Percentiles rank a stretch among this genome's conserved stretches.
Evolutionary conservation across 176 grass and related monocot genomes (phyloP).

Genomic region (Triticum dicoccoides): DNA sequence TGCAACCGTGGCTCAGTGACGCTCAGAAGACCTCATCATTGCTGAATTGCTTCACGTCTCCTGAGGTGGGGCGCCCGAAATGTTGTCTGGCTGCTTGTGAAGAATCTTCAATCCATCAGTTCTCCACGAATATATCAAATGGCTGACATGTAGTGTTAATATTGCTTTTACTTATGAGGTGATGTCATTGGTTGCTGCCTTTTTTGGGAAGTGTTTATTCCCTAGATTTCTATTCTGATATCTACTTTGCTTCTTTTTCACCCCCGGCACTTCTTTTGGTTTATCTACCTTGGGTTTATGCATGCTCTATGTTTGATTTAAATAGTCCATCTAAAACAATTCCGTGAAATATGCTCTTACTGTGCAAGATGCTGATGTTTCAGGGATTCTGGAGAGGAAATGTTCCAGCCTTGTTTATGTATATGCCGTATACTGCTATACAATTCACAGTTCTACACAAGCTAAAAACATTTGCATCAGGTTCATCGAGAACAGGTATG

Average conservation of each 20-base stretch:
- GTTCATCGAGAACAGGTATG: conserved; percentile 84
- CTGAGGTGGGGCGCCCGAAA: not conserved
- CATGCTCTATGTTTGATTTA: not conserved
- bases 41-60: no score
- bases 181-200: not conserved
- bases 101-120: not conserved
- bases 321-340: not conserved
- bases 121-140: not conserved
- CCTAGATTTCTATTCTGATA: not conserved
- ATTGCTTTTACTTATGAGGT: not conserved
- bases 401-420: conserved; percentile 87
- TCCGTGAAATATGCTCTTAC: conserved; percentile 19
- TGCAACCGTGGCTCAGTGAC: no score
- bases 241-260: not conserved
- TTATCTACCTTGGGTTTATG: not conserved
- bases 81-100: not conserved
- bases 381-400: conserved; percentile 99
- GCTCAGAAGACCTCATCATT: no score
- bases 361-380: conserved; percentile 11
- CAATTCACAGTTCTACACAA: conserved; percentile 94
- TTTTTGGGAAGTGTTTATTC: not conserved
- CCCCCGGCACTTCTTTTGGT: not conserved
- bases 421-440: conserved; percentile 99
- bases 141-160: not conserved
- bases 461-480: conserved; percentile 90